Conservation (phyloP, 441 rosid genomes). For the Aleurites moluccanus region DNA sequence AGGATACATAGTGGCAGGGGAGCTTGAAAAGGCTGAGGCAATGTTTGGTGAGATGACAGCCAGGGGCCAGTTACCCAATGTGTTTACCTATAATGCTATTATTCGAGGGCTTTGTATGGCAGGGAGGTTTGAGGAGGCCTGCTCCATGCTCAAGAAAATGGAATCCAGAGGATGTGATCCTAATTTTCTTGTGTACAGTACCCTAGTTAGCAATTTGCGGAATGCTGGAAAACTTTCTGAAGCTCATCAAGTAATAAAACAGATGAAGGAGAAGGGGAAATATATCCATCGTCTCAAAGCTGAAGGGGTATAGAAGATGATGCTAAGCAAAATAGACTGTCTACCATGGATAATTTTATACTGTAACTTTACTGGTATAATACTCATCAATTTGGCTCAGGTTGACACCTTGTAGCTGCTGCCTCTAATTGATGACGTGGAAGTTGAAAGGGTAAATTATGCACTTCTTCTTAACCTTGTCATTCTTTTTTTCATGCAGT, state of each 20-base stretch:
- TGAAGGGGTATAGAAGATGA: conserved; percentile 49
- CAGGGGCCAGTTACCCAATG: conserved; percentile 81
- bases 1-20: conserved; percentile 61
- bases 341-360: conserved; percentile 13
- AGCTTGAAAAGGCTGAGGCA: conserved; percentile 68
- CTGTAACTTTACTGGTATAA: conserved; percentile 22
- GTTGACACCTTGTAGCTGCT: conserved; percentile 23
- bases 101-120: conserved; percentile 87
- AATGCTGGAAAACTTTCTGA: conserved; percentile 77
- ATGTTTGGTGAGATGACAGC: conserved; percentile 68
- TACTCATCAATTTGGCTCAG: conserved; percentile 17
- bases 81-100: conserved; percentile 79
- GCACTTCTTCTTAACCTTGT: conserved; percentile 22
- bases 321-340: conserved; percentile 31
- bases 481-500: conserved; percentile 10
- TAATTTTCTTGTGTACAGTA: conserved; percentile 78
- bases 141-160: conserved; percentile 75
- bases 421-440: conserved; percentile 20
- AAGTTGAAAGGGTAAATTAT: conserved; percentile 31
- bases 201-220: conserved; percentile 68
- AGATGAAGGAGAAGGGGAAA: conserved; percentile 71
- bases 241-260: conserved; percentile 63
- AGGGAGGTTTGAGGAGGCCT: conserved; percentile 68
- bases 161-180: conserved; percentile 86
- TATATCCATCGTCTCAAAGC: conserved; percentile 55